Conservation (phyloP, 345 rosid species). For the Alliaria petiolata region DNA sequence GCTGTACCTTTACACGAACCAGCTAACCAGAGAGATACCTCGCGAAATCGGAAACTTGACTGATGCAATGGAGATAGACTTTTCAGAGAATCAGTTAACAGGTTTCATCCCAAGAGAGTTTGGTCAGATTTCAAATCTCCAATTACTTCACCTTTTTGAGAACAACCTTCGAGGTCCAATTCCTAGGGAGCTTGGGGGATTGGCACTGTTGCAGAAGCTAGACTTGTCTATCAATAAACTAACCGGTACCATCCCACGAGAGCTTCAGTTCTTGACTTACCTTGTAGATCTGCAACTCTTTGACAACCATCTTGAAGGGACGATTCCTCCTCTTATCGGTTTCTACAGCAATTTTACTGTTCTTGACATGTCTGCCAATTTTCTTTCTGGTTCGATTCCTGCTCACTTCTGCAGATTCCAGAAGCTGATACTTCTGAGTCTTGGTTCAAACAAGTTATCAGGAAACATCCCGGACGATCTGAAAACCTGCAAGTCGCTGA, state of each 20-base stretch:
- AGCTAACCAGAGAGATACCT: constrained; percentile 72
- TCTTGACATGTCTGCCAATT: constrained; percentile 62
- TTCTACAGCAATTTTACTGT: constrained; percentile 50
- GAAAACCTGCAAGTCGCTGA: constrained; percentile 56
- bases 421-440: constrained; percentile 63
- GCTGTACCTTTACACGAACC: constrained; percentile 65
- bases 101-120: constrained; percentile 63
- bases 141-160: constrained; percentile 64
- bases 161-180: constrained; percentile 59
- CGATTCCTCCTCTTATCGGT: constrained; percentile 67
- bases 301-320: constrained; percentile 59
- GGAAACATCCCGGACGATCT: constrained; percentile 68
- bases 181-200: constrained; percentile 59
- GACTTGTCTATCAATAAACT: constrained; percentile 78
- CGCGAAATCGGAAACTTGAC: constrained; percentile 53
- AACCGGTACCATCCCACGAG: constrained; percentile 57
- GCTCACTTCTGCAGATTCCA: constrained; percentile 59
- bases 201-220: constrained; percentile 51
- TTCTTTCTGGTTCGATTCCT: constrained; percentile 62
- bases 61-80: constrained; percentile 61
- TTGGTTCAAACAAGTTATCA: constrained; percentile 63
- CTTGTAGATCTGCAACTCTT: constrained; percentile 70
- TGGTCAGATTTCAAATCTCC: constrained; percentile 52
- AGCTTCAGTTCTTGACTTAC: constrained; percentile 51
- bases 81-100: constrained; percentile 63